A percentile compares a stretch with the other conserved stretches of the same genome.
Evolutionary conservation across 306 rosid species (phyloP).

Genomic region (Glycine latifolia): DNA sequence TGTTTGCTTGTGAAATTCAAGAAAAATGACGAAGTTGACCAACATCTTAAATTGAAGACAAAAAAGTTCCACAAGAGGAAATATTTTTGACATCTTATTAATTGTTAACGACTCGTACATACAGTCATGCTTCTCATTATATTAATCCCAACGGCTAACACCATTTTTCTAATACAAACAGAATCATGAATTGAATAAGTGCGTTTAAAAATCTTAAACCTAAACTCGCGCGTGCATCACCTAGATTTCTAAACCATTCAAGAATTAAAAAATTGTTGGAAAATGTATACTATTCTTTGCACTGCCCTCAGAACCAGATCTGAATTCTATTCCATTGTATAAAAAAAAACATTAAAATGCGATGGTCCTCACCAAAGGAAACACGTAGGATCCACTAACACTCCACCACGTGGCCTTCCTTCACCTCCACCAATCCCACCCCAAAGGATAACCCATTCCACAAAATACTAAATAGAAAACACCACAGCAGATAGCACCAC

Average conservation of each 20-base stretch:
- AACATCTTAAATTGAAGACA: no score
- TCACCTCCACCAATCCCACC: conserved; percentile 33
- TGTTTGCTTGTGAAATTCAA: no score
- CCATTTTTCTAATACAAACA: neutral
- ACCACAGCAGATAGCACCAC: neutral
- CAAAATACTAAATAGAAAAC: conserved; percentile 6
- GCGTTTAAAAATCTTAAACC: neutral
- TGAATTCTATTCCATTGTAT: neutral
- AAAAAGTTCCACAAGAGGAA: no score
- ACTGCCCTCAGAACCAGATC: conserved; percentile 31
- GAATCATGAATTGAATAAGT: neutral
- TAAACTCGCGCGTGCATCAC: neutral
- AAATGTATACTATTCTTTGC: conserved; percentile 52
- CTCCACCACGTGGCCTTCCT: conserved; percentile 50
- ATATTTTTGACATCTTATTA: no score
- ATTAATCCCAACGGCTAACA: neutral
- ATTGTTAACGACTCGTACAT: no score
- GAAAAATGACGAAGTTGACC: no score
- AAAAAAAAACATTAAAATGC: neutral
- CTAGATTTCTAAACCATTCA: neutral
- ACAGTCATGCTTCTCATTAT: no score
- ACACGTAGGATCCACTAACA: conserved; percentile 43
- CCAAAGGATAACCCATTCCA: neutral
- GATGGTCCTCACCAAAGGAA: conserved; percentile 16
- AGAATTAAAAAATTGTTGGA: neutral